Evolutionary conservation across 768 basidiomycete genomes (phyloP).

Genomic region (Lepiota brunneoincarnata): DNA sequence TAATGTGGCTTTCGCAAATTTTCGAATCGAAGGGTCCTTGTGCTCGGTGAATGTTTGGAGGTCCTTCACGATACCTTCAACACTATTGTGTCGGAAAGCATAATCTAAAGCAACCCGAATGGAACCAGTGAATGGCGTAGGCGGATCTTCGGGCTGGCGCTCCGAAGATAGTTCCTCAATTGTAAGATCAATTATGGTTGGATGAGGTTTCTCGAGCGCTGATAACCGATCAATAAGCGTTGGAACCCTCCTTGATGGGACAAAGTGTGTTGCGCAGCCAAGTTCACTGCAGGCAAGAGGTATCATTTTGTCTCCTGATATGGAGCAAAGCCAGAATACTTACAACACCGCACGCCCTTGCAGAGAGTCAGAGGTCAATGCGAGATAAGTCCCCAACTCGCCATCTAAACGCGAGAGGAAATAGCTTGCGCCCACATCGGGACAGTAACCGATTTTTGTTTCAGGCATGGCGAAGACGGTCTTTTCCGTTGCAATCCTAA

Average conservation of each 20-base stretch:
- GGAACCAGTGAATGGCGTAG: conserved; percentile 52
- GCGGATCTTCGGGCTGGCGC: conserved; percentile 52
- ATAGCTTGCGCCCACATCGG: conserved; percentile 91
- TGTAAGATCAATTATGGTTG: conserved; percentile 44
- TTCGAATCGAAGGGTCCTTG: conserved; percentile 43
- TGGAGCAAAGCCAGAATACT: conserved; percentile 29
- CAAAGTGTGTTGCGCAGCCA: conserved; percentile 92
- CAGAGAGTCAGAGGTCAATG: conserved; percentile 72
- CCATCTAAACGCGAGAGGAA: conserved; percentile 92
- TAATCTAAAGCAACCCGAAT: conserved; percentile 77
- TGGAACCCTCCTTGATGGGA: conserved; percentile 74
- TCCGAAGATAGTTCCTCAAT: conserved; percentile 77
- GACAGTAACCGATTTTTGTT: conserved; percentile 85
- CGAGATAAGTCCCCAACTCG: conserved; percentile 90
- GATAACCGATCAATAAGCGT: conserved; percentile 68
- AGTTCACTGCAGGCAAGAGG: conserved; percentile 56
- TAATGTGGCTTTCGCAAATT: conserved; percentile 77
- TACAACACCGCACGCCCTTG: conserved; percentile 84
- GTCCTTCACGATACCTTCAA: conserved; percentile 66
- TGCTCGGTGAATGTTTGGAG: conserved; percentile 43
- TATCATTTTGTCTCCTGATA: conserved; percentile 7
- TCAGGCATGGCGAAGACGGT: conserved; percentile 96
- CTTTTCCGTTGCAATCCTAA: conserved; percentile 92
- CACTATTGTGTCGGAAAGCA: conserved; percentile 69
- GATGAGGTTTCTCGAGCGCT: conserved; percentile 44